Base-by-base conservation (phyloP, 164 flowering plant species). In the Liquidambar formosana region DNA sequence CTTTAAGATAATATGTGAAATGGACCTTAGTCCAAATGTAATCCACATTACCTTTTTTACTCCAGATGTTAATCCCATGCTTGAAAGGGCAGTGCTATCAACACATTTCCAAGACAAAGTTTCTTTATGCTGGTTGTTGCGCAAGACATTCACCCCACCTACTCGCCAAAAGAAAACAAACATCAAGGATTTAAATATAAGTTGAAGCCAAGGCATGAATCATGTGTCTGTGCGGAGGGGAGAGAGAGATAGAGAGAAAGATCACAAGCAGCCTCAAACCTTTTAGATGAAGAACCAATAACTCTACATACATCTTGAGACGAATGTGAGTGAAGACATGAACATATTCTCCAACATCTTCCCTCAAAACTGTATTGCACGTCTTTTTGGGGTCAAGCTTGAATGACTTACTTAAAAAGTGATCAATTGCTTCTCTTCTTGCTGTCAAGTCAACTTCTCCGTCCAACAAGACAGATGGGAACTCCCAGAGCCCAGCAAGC, bases 401-500 rank as follows among this genome's bases (percentile, higher is more conserved):
- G 64, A 92, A 88, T 47, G 85, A 77, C 47, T 78, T 73, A 73
- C 84, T 83, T 76, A 95, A 68, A 70, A 79, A 85, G 26, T 70
- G 48, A 70, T 95, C 86, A 66, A 86, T 82, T 25, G 77, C 83
- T 75, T 81, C 63, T 78, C 89, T 91, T 76, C 97, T 91, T 18
- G 75, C 54, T 21, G 71, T 28, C 64, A 66, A 66, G 53, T 84
- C 81, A 58, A 70, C 70, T 78, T 85, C 89, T 75, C 81, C 83
- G 25, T 77, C 77, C 78, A 92, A 44, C 16, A 76, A 73, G 63
- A 91, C 90, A 41, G 97, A 88, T 62, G 99, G 97, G 67, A 95
- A 92, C 81, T 94, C 99, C 99, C 99, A 95, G 9, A 95, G 89
- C 61, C 99, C 99, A 73, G 97, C 97, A 64, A 92, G 97, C 78